Percentiles rank a stretch among this genome's conserved stretches.
phyloP scores from a whole-genome alignment of 768 basidiomycete genomes.

The Kondoa subrosea region DNA sequence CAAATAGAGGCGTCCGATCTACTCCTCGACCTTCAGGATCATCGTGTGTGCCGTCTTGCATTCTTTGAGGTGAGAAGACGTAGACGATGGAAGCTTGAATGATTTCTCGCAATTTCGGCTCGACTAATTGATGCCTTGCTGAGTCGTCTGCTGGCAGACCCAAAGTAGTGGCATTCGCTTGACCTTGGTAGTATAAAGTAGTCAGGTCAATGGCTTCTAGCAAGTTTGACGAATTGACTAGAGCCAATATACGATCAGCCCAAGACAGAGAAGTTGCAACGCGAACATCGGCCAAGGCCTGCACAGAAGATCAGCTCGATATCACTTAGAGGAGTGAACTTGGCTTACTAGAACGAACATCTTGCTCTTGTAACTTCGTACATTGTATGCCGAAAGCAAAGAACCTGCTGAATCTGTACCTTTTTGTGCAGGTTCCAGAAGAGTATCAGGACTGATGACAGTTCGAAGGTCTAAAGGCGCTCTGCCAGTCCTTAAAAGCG shows the following conservation, averaged over 20 bases:
- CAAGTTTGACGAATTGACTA: constrained; percentile 74
- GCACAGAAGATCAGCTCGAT: neutral
- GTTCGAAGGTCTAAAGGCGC: constrained; percentile 37
- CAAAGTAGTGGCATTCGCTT: constrained; percentile 37
- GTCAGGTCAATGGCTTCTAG: constrained; percentile 74
- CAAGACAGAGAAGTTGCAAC: constrained; percentile 80
- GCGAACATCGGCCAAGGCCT: constrained; percentile 42
- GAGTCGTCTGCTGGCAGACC: constrained; percentile 54
- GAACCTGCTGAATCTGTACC: neutral
- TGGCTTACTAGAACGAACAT: constrained; percentile 60
- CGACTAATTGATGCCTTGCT: constrained; percentile 50
- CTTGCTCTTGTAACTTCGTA: constrained; percentile 73
- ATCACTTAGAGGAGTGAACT: constrained; percentile 30
- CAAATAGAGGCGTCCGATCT: constrained; percentile 75
- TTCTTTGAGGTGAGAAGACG: constrained; percentile 85
- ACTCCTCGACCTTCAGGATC: constrained; percentile 75
- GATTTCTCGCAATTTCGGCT: constrained; percentile 57
- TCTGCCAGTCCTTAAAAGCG: constrained; percentile 28
- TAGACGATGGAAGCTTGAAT: constrained; percentile 76
- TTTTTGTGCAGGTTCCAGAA: constrained; percentile 12
- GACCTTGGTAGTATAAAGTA: constrained; percentile 57
- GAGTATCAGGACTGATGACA: constrained; percentile 31
- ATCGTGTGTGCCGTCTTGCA: constrained; percentile 71
- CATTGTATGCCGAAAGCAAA: constrained; percentile 40
- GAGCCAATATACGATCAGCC: constrained; percentile 76